Conservation (phyloP, 2,329 filamentous ascomycete species). For the Phialemonium atrogriseum region DNA sequence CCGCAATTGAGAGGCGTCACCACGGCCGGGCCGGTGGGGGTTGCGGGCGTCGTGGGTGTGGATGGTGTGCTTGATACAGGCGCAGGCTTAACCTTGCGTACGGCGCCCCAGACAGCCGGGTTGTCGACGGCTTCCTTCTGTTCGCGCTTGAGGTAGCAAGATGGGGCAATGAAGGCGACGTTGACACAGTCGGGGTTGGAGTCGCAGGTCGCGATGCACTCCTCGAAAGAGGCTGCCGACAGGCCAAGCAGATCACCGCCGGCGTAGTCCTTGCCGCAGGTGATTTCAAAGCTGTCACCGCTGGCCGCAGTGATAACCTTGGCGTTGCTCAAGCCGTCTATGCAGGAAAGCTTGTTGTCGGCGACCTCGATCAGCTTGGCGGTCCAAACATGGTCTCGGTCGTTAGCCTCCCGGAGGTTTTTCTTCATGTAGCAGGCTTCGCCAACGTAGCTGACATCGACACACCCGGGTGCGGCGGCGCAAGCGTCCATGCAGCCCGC, state of each 20-base stretch:
- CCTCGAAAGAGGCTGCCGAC: background rate
- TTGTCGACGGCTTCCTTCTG: too few species aligned
- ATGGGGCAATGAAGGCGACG: constrained; percentile 3
- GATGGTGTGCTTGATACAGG: too few species aligned
- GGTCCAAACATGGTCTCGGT: constrained; percentile 1
- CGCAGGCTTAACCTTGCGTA: too few species aligned
- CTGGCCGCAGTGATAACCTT: too few species aligned
- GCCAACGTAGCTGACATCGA: constrained; percentile 2
- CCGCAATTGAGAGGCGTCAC: too few species aligned
- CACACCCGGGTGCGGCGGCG: constrained; percentile 1
- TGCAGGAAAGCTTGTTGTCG: constrained; percentile 1
- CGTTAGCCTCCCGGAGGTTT: background rate
- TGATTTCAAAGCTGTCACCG: too few species aligned
- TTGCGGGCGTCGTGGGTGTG: too few species aligned
- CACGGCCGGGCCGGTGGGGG: too few species aligned
- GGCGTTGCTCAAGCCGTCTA: too few species aligned
- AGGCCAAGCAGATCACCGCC: constrained; percentile 2
- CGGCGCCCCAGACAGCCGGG: constrained; percentile 2
- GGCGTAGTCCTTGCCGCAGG: constrained; percentile 3
- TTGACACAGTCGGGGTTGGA: constrained; percentile 1
- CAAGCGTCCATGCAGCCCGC: constrained; percentile 1
- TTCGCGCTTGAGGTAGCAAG: constrained; percentile 3
- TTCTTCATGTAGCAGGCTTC: constrained; percentile 4
- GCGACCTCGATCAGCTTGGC: background rate
- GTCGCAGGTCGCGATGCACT: constrained; percentile 3